These are phyloP conservation scores for Monosporascus sp. DNA, from an alignment of 2,329 filamentous ascomycete genomes.

Conservation along the genomic window DNA sequence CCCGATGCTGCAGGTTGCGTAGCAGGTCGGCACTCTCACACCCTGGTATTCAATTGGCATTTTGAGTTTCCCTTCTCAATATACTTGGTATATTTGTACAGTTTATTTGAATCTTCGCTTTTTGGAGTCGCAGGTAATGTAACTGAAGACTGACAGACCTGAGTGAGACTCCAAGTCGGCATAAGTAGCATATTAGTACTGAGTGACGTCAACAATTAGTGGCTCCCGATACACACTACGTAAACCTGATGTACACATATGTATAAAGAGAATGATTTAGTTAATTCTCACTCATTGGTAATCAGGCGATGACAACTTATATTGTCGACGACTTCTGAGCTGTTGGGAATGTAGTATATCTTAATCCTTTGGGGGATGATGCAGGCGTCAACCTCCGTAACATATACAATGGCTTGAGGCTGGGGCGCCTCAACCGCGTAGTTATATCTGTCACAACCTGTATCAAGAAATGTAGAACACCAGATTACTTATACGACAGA, in stretches of 20 bases:
- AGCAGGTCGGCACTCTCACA: conserved; percentile 21
- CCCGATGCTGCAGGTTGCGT: conserved; percentile 27
- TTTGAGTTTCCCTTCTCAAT: neutral
- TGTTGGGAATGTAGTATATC: no score
- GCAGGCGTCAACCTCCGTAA: no score
- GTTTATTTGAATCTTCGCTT: neutral
- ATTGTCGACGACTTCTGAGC: no score
- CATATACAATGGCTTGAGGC: no score
- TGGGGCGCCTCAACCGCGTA: no score
- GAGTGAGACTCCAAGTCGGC: neutral
- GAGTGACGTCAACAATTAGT: neutral
- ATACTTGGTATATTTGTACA: neutral
- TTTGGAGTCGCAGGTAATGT: neutral
- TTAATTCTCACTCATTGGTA: no score
- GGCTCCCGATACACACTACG: neutral
- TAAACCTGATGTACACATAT: neutral
- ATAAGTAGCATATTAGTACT: neutral
- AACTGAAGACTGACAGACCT: neutral
- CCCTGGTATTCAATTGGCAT: conserved; percentile 22
- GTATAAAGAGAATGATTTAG: no score
- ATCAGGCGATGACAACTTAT: no score
- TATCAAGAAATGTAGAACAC: no score
- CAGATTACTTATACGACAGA: no score
- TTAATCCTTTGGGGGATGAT: no score
- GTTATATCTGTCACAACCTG: no score